These are phyloP conservation scores for Ocimum tenuiflorum DNA, from an alignment of 257 asterid species.

Conservation along the genomic window DNA sequence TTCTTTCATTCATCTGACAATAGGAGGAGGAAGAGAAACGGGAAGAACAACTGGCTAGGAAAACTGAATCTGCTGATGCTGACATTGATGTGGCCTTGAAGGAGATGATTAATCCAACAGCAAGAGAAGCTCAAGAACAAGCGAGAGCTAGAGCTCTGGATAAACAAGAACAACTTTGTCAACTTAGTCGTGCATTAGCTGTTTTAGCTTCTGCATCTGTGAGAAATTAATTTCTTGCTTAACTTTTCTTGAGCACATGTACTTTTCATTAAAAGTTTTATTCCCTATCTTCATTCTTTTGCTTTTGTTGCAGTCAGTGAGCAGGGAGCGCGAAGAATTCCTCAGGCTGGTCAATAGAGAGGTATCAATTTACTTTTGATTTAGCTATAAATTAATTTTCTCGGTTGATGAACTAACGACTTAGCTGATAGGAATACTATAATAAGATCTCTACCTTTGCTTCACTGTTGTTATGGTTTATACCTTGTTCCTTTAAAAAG, in stretches of 20 bases:
- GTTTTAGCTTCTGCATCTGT: slow-evolving; percentile 93
- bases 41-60: slow-evolving; percentile 74
- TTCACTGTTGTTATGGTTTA: neutral
- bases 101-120: slow-evolving; percentile 69
- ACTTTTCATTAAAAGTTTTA: neutral
- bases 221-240: slow-evolving; percentile 25
- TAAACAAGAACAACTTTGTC: slow-evolving; percentile 85
- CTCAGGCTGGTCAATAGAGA: slow-evolving; percentile 88
- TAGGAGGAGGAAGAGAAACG: slow-evolving; percentile 93
- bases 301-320: slow-evolving; percentile 73
- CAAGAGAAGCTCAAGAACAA: slow-evolving; percentile 56
- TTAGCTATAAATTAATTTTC: slow-evolving; percentile 8
- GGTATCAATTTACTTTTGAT: slow-evolving; percentile 35
- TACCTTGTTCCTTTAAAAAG: slow-evolving; percentile 1
- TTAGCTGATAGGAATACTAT: neutral
- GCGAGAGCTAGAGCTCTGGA: slow-evolving; percentile 49
- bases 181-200: slow-evolving; percentile 92
- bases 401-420: neutral
- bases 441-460: neutral
- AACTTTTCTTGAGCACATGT: slow-evolving; percentile 4
- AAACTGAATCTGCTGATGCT: slow-evolving; percentile 54
- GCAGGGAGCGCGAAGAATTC: slow-evolving; percentile 97
- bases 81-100: slow-evolving; percentile 89
- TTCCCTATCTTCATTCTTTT: slow-evolving; percentile 7
- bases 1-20: slow-evolving; percentile 14